Evolutionary conservation across 306 rosid genomes (phyloP).

Genomic region (Inga leiocalycina): DNA sequence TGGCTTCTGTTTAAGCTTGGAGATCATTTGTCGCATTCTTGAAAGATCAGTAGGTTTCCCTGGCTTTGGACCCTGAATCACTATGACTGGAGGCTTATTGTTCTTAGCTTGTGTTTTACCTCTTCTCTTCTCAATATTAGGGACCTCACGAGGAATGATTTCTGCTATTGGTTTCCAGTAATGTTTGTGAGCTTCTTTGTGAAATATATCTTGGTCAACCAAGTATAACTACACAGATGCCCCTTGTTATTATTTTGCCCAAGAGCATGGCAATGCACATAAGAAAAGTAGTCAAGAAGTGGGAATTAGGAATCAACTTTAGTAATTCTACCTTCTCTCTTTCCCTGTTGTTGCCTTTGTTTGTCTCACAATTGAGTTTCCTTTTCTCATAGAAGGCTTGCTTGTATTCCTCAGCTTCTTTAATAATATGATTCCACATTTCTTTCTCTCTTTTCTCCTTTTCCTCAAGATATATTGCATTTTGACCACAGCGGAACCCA

Average conservation of each 20-base stretch:
- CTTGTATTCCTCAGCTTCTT: conserved; percentile 87
- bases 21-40: conserved; percentile 82
- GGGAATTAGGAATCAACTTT: background rate
- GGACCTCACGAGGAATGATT: conserved; percentile 86
- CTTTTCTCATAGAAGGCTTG: conserved; percentile 76
- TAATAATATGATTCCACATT: conserved; percentile 80
- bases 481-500: conserved; percentile 50
- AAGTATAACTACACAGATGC: conserved; percentile 54
- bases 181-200: conserved; percentile 93
- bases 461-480: conserved; percentile 78
- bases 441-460: conserved; percentile 83
- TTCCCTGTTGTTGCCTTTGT: conserved; percentile 70
- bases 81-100: conserved; percentile 59
- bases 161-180: conserved; percentile 95
- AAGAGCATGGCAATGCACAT: conserved; percentile 22
- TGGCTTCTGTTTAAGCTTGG: conserved; percentile 83
- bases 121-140: conserved; percentile 88
- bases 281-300: background rate
- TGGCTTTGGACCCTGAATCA: conserved; percentile 94
- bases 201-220: conserved; percentile 86
- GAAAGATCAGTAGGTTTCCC: conserved; percentile 92
- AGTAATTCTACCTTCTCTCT: conserved; percentile 70
- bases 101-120: conserved; percentile 77
- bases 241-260: conserved; percentile 28
- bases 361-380: conserved; percentile 73